phyloP scores from a whole-genome alignment of 2,329 filamentous ascomycete species.

The Bipolaris zeicola region DNA sequence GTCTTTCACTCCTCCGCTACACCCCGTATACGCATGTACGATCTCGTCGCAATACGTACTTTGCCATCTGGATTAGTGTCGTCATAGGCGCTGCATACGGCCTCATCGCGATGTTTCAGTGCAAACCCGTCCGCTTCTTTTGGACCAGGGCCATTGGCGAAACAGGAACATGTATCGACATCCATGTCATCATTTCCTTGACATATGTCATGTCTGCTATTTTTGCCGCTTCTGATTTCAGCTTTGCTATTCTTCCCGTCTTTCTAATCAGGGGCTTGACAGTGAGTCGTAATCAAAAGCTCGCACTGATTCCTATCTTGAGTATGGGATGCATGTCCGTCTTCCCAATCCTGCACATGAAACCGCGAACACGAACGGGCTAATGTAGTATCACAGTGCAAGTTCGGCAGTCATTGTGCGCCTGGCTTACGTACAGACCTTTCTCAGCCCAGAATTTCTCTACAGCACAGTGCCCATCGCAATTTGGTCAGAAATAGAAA shows the following conservation, averaged over 20 bases:
- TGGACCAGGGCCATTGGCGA: conserved; percentile 48
- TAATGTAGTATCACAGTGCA: conserved; percentile 2
- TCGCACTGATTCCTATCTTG: conserved; percentile 11
- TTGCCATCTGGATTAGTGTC: conserved; percentile 35
- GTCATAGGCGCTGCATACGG: conserved; percentile 42
- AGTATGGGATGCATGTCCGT: conserved; percentile 17
- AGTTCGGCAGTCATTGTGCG: conserved; percentile 20
- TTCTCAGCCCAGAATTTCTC: conserved; percentile 17
- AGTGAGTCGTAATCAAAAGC: conserved; percentile 48
- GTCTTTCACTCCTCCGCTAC: conserved; percentile 14
- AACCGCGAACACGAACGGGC: neutral
- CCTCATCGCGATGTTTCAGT: conserved; percentile 54
- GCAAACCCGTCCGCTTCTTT: conserved; percentile 52
- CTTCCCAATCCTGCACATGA: no score
- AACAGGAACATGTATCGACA: conserved; percentile 48
- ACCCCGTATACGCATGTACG: conserved; percentile 33
- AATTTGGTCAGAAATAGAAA: conserved; percentile 24
- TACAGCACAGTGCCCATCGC: conserved; percentile 20
- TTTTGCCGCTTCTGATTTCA: conserved; percentile 16
- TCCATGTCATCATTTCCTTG: conserved; percentile 56
- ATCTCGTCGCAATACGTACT: conserved; percentile 32
- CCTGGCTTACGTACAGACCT: conserved; percentile 18
- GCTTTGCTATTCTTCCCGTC: conserved; percentile 31
- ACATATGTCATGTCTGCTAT: conserved; percentile 44
- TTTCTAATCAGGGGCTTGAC: conserved; percentile 59